Evolutionary conservation across 2,329 filamentous ascomycete species (phyloP).

Genomic region (Fusarium buharicum): DNA sequence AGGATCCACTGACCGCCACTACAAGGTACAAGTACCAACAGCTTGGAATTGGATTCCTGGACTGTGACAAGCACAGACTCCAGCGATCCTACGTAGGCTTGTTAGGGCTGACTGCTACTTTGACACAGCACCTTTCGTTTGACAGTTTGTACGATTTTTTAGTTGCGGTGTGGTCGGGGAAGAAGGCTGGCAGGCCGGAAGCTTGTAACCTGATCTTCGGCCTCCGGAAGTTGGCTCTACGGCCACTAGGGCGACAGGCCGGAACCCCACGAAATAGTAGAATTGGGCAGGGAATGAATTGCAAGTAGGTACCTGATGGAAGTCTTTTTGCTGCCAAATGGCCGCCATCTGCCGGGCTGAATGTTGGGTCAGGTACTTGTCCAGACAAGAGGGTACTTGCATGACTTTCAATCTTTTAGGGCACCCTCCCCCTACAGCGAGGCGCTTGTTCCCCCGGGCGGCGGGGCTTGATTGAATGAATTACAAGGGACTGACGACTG

Average conservation of each 20-base stretch:
- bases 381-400: slow-evolving; percentile 30
- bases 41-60: slow-evolving; percentile 41
- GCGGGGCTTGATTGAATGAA: neutral
- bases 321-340: slow-evolving; percentile 6
- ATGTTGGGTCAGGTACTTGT: slow-evolving; percentile 31
- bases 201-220: slow-evolving; percentile 29
- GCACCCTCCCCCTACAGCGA: slow-evolving; percentile 12
- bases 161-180: slow-evolving; percentile 38
- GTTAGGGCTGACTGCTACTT: slow-evolving; percentile 19
- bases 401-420: slow-evolving; percentile 8
- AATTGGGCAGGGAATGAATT: slow-evolving; percentile 28
- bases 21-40: slow-evolving; percentile 19
- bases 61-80: slow-evolving; percentile 34
- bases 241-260: slow-evolving; percentile 29
- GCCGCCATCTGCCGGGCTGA: slow-evolving; percentile 24
- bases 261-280: slow-evolving; percentile 36
- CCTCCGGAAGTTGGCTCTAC: slow-evolving; percentile 24
- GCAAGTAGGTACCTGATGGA: neutral
- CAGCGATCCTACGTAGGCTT: neutral
- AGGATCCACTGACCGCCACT: slow-evolving; percentile 32
- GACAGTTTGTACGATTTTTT: slow-evolving; percentile 9
- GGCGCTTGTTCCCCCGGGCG: slow-evolving; percentile 4
- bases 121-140: slow-evolving; percentile 4
- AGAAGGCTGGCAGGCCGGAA: slow-evolving; percentile 20
- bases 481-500: slow-evolving; percentile 23